Base-by-base conservation (phyloP, 1,139 yeast species). In the Sugiyamaella paludigena region DNA sequence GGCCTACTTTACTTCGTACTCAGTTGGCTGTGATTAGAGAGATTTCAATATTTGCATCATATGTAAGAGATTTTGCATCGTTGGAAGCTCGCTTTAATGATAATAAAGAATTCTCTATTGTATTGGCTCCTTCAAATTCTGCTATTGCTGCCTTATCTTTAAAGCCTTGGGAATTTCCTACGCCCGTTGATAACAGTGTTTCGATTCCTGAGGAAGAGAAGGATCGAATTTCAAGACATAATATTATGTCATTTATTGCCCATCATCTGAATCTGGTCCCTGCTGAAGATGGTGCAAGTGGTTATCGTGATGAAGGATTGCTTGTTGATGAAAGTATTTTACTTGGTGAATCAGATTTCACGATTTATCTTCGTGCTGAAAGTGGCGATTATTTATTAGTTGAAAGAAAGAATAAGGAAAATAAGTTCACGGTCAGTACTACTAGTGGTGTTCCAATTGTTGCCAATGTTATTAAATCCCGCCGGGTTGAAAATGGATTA, bases 101-200 rank as follows among this genome's bases (percentile, higher is more conserved):
- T 43, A 59, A 57, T 24, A 45, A 56, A 13, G 45, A 52, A 28
- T 65, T 58, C 46, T 59, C 70, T 2, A 53, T 68, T 8, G 59
- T 68, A 15, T 56, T 68, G 49, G 72, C 72, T 6, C 72, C 72
- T 3, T 54, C 62, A 33, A 65, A 68, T 46, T 52, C 43, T 9
- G 72, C 69, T 9, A 58, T 68, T 49, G 56, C 58, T 19, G 40
- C 52, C 27, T 53, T 68, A 39, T 39, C 60, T 4, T 55, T 58
- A 31, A 68, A 68, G 53, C 72, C 72, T 3, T 68, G 71, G 71
- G 65, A 64, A 51, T 67, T 64, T 54, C 70, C 70, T 13, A 42
- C 46, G 13, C 53, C 57, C n/a, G 54, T 56, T 4, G 45, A 48
- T 9, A 56, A 49, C 37, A 51, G 50, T 13, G 55, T 49, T 38